phyloP scores from a whole-genome alignment of 495 filamentous ascomycete genomes.

The Xylaria intraflava region DNA sequence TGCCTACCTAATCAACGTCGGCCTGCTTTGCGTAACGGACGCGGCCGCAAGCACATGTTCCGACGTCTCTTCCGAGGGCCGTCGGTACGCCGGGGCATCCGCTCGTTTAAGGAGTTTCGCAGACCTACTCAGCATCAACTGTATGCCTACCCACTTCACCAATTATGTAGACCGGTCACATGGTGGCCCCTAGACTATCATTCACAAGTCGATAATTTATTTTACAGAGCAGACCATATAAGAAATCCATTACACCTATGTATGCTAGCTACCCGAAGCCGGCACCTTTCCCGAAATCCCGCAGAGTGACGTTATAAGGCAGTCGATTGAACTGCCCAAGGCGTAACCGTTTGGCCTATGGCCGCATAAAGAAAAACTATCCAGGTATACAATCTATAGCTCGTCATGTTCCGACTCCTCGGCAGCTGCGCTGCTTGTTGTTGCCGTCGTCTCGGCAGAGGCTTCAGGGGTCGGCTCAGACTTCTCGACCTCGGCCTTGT shows the following conservation, averaged over 20 bases:
- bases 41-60: too few species aligned
- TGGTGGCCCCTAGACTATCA: too few species aligned
- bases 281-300: constrained; percentile 27
- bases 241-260: constrained; percentile 26
- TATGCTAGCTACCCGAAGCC: constrained; percentile 28
- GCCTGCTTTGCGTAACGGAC: too few species aligned
- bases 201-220: constrained; percentile 6
- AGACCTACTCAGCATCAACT: too few species aligned
- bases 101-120: too few species aligned
- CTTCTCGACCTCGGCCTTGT: constrained; percentile 56
- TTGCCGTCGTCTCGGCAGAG: constrained; percentile 46
- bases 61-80: too few species aligned
- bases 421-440: constrained; percentile 33
- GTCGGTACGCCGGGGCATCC: too few species aligned
- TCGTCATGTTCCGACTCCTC: constrained; percentile 55
- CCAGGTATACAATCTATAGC: constrained; percentile 45
- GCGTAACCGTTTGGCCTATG: constrained; percentile 5
- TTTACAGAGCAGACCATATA: not conserved
- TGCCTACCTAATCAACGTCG: too few species aligned
- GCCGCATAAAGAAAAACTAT: constrained; percentile 23
- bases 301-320: constrained; percentile 17
- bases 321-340: constrained; percentile 19
- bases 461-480: constrained; percentile 50
- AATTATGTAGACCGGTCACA: too few species aligned
- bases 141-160: too few species aligned